Evolutionary conservation across 2,329 filamentous ascomycete species (phyloP).

Genomic region (Cytospora leucostoma): DNA sequence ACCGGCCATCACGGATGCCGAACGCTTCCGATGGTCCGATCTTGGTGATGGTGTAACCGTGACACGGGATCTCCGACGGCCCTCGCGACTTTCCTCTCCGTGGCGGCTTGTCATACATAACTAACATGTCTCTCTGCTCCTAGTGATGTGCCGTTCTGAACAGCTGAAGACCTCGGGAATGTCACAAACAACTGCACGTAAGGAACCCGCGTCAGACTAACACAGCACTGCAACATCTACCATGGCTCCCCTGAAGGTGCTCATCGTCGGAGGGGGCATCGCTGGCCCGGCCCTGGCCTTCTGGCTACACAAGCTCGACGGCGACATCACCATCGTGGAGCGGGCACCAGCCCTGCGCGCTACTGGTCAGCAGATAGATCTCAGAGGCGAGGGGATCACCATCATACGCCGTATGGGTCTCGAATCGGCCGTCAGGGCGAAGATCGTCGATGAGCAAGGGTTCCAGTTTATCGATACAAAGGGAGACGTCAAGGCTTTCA

Average conservation of each 20-base stretch:
- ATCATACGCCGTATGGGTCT: constrained; percentile 34
- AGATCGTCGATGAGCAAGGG: constrained; percentile 37
- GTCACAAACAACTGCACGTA: neutral
- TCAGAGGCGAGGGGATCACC: constrained; percentile 32
- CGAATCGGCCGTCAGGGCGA: constrained; percentile 26
- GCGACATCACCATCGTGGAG: constrained; percentile 34
- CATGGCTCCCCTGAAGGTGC: constrained; percentile 20
- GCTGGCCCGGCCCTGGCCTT: constrained; percentile 33
- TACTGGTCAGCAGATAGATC: constrained; percentile 34
- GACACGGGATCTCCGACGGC: too few species aligned
- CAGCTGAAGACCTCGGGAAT: neutral
- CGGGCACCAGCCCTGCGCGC: constrained; percentile 31
- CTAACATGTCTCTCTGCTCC: too few species aligned
- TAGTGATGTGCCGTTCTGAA: neutral
- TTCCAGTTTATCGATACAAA: constrained; percentile 46
- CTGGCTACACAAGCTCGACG: constrained; percentile 32
- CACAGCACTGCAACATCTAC: neutral
- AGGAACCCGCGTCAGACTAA: too few species aligned
- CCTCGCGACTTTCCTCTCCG: too few species aligned
- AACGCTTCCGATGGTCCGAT: too few species aligned
- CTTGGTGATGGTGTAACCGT: too few species aligned
- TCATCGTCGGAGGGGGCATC: constrained; percentile 31
- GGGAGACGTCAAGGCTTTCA: constrained; percentile 42
- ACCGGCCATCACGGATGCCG: too few species aligned
- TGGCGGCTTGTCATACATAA: too few species aligned